phyloP scores from a whole-genome alignment of 1,139 yeast species.

The Hyphopichia burtonii region DNA sequence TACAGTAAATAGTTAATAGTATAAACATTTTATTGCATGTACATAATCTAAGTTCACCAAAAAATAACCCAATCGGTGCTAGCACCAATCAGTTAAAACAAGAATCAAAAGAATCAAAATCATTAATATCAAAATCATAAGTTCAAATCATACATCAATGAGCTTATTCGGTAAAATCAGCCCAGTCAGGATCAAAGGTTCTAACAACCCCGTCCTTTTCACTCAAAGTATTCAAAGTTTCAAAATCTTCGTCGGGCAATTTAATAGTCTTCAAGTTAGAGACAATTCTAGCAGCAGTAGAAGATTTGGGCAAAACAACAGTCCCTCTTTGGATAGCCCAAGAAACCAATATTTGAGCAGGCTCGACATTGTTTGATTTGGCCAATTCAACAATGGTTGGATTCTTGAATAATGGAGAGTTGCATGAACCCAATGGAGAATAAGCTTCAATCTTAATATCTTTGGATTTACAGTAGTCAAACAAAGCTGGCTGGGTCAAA shows the following conservation, averaged over 20 bases:
- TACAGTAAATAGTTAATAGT: no score
- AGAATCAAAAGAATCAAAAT: no score
- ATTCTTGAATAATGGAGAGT: slow-evolving; percentile 52
- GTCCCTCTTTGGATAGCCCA: slow-evolving; percentile 55
- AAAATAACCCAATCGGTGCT: no score
- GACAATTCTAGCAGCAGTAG: slow-evolving; percentile 32
- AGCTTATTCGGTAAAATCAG: slow-evolving; percentile 3
- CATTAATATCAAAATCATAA: no score
- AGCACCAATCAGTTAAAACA: no score
- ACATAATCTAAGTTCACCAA: no score
- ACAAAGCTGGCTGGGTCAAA: slow-evolving; percentile 52
- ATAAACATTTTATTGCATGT: no score
- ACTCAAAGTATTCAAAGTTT: slow-evolving; percentile 28
- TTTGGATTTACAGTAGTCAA: slow-evolving; percentile 40
- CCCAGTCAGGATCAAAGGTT: slow-evolving; percentile 27
- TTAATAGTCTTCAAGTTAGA: slow-evolving; percentile 32
- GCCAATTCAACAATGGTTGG: slow-evolving; percentile 42
- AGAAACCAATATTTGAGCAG: slow-evolving; percentile 49
- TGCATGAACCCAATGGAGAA: slow-evolving; percentile 58
- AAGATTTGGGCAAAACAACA: slow-evolving; percentile 56
- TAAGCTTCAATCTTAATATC: slow-evolving; percentile 53
- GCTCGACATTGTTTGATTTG: slow-evolving; percentile 39
- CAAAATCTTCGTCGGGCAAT: slow-evolving; percentile 35
- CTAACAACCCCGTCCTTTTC: slow-evolving; percentile 31
- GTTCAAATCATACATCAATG: no score